A percentile compares a stretch with the other conserved stretches of the same genome.
These are phyloP conservation scores for Penicillium pulvis DNA, from an alignment of 495 filamentous ascomycete species.

Conservation along the genomic window DNA sequence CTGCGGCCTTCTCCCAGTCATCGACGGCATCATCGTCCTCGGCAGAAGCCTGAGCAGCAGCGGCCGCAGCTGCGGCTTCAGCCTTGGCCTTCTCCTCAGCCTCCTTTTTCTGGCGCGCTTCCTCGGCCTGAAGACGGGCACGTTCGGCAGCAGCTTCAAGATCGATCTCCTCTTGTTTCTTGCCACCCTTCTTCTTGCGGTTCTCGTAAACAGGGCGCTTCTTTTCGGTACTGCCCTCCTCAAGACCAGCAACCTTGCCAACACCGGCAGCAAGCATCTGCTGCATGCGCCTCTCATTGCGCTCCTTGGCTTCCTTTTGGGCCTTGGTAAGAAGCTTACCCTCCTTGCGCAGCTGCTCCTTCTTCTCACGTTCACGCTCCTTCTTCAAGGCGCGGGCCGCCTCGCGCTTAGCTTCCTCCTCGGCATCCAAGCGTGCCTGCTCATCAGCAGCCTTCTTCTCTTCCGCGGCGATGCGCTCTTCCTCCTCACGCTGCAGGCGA, in stretches of 20 bases:
- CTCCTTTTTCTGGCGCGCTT: conserved; percentile 64
- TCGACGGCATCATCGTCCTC: conserved; percentile 67
- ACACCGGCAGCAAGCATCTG: conserved; percentile 91
- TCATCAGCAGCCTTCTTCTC: conserved; percentile 75
- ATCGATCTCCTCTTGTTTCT: conserved; percentile 68
- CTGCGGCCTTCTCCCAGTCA: conserved; percentile 88
- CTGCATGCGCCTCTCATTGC: conserved; percentile 83
- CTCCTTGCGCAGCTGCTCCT: conserved; percentile 92
- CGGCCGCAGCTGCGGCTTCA: conserved; percentile 58
- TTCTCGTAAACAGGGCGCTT: conserved; percentile 73
- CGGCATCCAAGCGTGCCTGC: conserved; percentile 64
- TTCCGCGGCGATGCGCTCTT: conserved; percentile 65
- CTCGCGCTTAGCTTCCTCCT: conserved; percentile 74
- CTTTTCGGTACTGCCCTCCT: conserved; percentile 64
- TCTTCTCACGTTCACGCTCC: conserved; percentile 93
- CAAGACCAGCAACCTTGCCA: conserved; percentile 72
- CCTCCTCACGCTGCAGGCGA: conserved; percentile 73
- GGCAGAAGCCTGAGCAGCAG: conserved; percentile 56
- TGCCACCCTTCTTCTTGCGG: conserved; percentile 74
- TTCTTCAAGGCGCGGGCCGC: conserved; percentile 80
- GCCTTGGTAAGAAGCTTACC: conserved; percentile 95
- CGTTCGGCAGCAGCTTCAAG: conserved; percentile 63
- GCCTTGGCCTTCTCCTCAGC: conserved; percentile 68
- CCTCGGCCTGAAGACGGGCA: conserved; percentile 67
- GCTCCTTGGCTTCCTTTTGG: conserved; percentile 82